Base-by-base conservation (phyloP, 2,329 filamentous ascomycete genomes). In the Phyllosticta citriasiana region DNA sequence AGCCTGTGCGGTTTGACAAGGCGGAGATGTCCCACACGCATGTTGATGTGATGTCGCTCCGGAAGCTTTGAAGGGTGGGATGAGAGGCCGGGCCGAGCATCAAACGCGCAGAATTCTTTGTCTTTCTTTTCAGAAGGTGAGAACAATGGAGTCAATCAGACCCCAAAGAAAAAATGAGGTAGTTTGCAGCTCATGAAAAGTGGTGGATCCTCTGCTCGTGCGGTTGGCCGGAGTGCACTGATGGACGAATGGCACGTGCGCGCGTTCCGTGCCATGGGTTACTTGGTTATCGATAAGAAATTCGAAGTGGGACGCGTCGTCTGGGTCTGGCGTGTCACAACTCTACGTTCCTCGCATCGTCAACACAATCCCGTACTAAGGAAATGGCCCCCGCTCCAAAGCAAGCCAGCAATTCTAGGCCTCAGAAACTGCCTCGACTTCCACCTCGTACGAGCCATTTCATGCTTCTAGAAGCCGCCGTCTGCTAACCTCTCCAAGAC, bases 401-500 rank as follows among this genome's bases (percentile, higher is more conserved):
- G 53, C 53, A 27, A 6, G n/a, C 19, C 16, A 22, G 22, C 10
- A 51, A 35, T 10, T n/a, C 55, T 0, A 50, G 14, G 14, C 47
- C 33, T 4, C 7, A 10, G 7, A 63, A 63, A 22, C 50, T 60
- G 24, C 56, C 58, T 16, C 57, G 53, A 10, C 54, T 71, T 19
- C 69, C 71, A 54, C 33, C 59, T 19, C 65, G 70, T 71, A 65
- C 61, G 65, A 53, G 6, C 9, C 27, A 24, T 8, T n/a, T 25
- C 60, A 51, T 16, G 40, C 50, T 8, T 33, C 6, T 19, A 47
- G 40, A 53, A 9, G 7, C 27, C 50, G 25, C 3, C 35, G 35
- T 57, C 19, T 25, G 12, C 63, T 64, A 57, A 64, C 60, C 19
- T n/a, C 14, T 10, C 52, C 2, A 62, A 80, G 79, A 80, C 65